A percentile compares a stretch with the other conserved stretches of the same genome.
phyloP scores from a whole-genome alignment of 2,329 filamentous ascomycete genomes.

The Colletotrichum sp. region DNA sequence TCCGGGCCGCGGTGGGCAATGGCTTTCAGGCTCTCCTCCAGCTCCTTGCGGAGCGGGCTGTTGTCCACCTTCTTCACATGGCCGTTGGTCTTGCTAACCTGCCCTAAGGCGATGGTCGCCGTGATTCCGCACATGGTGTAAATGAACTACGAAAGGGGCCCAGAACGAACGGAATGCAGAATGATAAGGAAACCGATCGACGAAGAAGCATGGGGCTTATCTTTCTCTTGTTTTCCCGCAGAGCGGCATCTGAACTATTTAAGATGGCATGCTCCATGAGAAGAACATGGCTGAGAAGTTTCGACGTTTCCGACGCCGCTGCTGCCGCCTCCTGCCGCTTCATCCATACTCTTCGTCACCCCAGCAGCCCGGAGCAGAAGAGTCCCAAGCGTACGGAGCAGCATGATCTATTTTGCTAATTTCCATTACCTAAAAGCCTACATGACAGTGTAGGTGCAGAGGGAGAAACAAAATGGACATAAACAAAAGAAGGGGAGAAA shows the following conservation, averaged over 20 bases:
- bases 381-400: not conserved
- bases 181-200: not conserved
- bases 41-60: conserved; percentile 1
- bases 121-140: conserved; percentile 17
- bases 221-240: not conserved
- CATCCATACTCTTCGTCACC: not conserved
- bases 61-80: not conserved
- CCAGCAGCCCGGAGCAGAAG: not conserved
- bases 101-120: conserved; percentile 8
- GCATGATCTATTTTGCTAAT: not conserved
- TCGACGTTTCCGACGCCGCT: not conserved
- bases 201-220: not conserved
- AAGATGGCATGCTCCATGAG: not conserved
- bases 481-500: not conserved
- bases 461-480: not conserved
- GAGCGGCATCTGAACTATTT: not conserved
- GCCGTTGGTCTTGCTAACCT: not conserved
- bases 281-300: not conserved
- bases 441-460: not conserved
- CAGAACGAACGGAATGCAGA: not conserved
- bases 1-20: conserved; percentile 37
- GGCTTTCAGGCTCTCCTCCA: conserved; percentile 27
- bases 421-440: not conserved
- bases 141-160: not conserved
- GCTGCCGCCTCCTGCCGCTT: not conserved